These are phyloP conservation scores for Solanum piurae DNA, from an alignment of 257 asterid genomes.

Conservation along the genomic window DNA sequence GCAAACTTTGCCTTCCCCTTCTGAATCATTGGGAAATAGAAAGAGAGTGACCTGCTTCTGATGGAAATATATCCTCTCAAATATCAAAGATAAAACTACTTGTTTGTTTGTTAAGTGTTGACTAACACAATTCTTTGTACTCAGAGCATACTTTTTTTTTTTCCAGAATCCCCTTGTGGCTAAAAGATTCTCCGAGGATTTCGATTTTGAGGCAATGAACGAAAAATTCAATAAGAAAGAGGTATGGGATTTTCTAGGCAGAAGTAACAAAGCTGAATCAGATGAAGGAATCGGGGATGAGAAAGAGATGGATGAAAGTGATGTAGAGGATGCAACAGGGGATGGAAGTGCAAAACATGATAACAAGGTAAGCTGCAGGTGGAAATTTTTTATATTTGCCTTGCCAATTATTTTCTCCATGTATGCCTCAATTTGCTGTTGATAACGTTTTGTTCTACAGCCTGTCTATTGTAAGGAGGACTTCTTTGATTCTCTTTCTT, in stretches of 20 bases:
- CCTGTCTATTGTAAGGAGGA: slow-evolving; percentile 16
- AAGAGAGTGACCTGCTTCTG: background rate
- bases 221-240: slow-evolving; percentile 24
- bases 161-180: slow-evolving; percentile 5
- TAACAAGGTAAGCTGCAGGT: background rate
- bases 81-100: background rate
- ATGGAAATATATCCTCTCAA: background rate
- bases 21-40: background rate
- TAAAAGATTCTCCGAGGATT: slow-evolving; percentile 12
- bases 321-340: background rate
- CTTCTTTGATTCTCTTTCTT: slow-evolving; percentile 22
- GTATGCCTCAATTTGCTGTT: background rate
- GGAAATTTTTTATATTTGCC: background rate
- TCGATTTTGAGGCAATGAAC: slow-evolving; percentile 29
- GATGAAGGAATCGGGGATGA: slow-evolving; percentile 4
- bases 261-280: slow-evolving; percentile 5
- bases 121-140: background rate
- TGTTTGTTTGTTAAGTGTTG: background rate
- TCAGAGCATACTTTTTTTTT: background rate
- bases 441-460: slow-evolving; percentile 2
- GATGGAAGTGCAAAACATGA: slow-evolving; percentile 4
- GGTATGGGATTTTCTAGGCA: slow-evolving; percentile 20
- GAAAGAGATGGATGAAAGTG: background rate
- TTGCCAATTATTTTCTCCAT: background rate
- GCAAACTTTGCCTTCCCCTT: background rate